A percentile compares a stretch with the other conserved stretches of the same genome.
These are phyloP conservation scores for Xylariaceae sp. DNA, from an alignment of 2,329 filamentous ascomycete species.

Conservation along the genomic window DNA sequence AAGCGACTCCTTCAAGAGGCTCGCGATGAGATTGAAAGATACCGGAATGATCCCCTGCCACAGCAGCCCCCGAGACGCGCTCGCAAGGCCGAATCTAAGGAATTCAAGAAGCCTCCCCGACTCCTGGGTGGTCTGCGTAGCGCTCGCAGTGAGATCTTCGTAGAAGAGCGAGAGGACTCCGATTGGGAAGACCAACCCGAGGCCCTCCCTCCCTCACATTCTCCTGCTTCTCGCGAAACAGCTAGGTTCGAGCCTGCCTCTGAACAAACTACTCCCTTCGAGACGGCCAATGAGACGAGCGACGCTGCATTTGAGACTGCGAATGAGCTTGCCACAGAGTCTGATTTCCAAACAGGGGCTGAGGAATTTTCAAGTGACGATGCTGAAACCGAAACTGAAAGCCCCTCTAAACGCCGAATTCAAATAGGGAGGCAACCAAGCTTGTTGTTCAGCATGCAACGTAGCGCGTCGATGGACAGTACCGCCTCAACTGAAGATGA, in stretches of 20 bases:
- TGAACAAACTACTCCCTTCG: slow-evolving; percentile 63
- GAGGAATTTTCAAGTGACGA: slow-evolving; percentile 73
- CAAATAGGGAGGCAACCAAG: slow-evolving; percentile 21
- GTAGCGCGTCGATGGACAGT: slow-evolving; percentile 67
- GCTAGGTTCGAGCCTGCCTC: slow-evolving; percentile 27
- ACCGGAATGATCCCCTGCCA: slow-evolving; percentile 47
- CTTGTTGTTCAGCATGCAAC: slow-evolving; percentile 17
- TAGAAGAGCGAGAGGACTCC: slow-evolving; percentile 56
- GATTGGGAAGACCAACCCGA: slow-evolving; percentile 84
- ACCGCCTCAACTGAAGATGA: slow-evolving; percentile 81
- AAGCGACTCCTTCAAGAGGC: slow-evolving; percentile 93
- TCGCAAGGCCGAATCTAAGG: slow-evolving; percentile 57
- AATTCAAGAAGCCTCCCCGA: slow-evolving; percentile 72
- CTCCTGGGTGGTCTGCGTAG: slow-evolving; percentile 72
- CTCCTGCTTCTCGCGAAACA: slow-evolving; percentile 29
- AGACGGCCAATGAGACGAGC: slow-evolving; percentile 73
- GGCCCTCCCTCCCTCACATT: slow-evolving; percentile 43
- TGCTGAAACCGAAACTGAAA: slow-evolving; percentile 76
- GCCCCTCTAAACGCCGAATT: slow-evolving; percentile 38
- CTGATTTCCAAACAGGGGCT: slow-evolving; percentile 88
- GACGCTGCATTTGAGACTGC: slow-evolving; percentile 61
- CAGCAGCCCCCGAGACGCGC: slow-evolving; percentile 50
- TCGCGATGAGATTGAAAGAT: slow-evolving; percentile 79
- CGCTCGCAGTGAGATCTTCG: slow-evolving; percentile 69
- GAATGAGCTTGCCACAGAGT: slow-evolving; percentile 79